Evolutionary conservation across 75 land plant species (phyloP).

Genomic region (Azolla pinnata): DNA sequence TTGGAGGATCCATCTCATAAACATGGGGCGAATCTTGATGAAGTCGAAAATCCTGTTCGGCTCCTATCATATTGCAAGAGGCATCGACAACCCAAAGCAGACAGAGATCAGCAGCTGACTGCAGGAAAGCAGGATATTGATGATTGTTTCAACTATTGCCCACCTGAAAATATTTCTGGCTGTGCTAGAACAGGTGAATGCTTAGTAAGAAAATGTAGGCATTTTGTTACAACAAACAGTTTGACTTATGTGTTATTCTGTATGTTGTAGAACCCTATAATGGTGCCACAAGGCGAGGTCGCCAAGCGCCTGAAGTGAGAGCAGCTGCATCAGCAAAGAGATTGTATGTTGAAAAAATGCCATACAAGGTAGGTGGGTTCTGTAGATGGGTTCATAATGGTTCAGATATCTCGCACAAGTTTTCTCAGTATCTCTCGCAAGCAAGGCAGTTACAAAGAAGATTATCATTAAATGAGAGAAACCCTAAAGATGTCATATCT

Average conservation of each 20-base stretch:
- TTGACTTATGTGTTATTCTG: constrained; percentile 1
- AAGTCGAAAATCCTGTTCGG: constrained; percentile 56
- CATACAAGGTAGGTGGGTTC: constrained; percentile 59
- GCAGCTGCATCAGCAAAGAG: constrained; percentile 76
- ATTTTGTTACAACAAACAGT: no score
- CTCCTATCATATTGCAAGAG: constrained; percentile 77
- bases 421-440: neutral
- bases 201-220: neutral
- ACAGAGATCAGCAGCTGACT: constrained; percentile 11
- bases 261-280: constrained; percentile 65
- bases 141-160: constrained; percentile 30
- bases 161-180: constrained; percentile 64
- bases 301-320: constrained; percentile 71
- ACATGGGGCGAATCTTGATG: constrained; percentile 27
- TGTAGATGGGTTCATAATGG: constrained; percentile 21
- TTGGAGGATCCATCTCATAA: neutral
- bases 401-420: neutral
- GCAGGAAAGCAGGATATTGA: constrained; percentile 21
- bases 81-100: constrained; percentile 55
- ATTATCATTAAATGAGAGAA: neutral
- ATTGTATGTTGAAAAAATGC: constrained; percentile 69
- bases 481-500: neutral
- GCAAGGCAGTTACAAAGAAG: neutral
- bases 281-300: constrained; percentile 60
- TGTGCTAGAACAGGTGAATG: constrained; percentile 80